Base-by-base conservation (phyloP, 1,284 basidiomycete species). In the Sanghuangporus weigelae region DNA sequence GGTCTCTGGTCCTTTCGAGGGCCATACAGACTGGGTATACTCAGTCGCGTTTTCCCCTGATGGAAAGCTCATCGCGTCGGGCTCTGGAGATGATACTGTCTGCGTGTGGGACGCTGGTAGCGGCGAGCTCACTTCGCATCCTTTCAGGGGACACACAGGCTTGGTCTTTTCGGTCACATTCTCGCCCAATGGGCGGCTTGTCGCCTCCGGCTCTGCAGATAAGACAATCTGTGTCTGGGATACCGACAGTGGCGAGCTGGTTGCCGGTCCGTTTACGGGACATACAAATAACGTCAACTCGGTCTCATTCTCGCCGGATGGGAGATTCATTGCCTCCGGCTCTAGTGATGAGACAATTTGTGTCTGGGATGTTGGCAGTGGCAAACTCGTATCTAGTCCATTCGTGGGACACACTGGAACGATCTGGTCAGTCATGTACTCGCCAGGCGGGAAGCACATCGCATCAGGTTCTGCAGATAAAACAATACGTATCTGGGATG, bases 11-110 rank as follows among this genome's bases (percentile, higher is more conserved):
- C 40, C 40, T 12, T 42, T 42, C 12, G 40, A 42, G 40, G 40
- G 40, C 1, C 40, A 42, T n/a, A 42, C 40, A 42, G 40, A n/a
- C 8, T 16, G 14, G 6, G 48, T 60, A 4, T n/a, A 14, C 23
- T 55, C 46, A 31, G 48, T 60, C 2, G 48, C 42, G 60, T 64
- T 58, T 44, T 64, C 58, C 19, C 57, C 56, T n/a, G 59, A 67
- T 49, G 62, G 62, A 8, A 36, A 44, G 7, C 36, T 10, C 48
- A 40, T 67, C 38, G 56, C 56, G 7, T 64, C 66, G 2, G 66
- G 62, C 19, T 64, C 62, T 8, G 55, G 8, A 14, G 62, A 66
- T 46, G 26, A 26, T 4, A 66, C 57, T 23, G 39, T 66, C 1
- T 38, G 35, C 4, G 31, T 64, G 11, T 67, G 66, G 66, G 26